A percentile compares a stretch with the other conserved stretches of the same genome.
Conservation (phyloP, 371 early-diverging fungal genomes). For the Mucor sp. region DNA sequence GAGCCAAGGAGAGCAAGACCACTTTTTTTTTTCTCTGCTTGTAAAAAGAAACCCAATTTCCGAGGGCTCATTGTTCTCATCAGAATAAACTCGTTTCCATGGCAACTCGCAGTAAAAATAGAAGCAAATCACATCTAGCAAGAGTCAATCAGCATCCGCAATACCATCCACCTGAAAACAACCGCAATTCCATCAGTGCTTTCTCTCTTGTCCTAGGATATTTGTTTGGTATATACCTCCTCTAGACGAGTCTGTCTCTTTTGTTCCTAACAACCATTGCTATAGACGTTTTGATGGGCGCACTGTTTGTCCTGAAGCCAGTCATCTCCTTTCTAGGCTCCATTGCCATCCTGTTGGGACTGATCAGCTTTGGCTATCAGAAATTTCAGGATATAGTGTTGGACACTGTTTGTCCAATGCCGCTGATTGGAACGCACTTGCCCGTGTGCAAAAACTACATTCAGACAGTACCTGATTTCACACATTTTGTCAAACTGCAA, state of each 20-base stretch:
- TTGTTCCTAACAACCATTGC: not conserved
- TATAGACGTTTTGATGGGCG: conserved; percentile 15
- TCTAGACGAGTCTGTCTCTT: not conserved
- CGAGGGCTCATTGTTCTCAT: not conserved
- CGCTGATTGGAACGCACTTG: conserved; percentile 16
- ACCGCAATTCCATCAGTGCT: not conserved
- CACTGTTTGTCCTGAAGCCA: conserved; percentile 24
- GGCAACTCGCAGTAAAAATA: not conserved
- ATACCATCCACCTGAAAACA: not conserved
- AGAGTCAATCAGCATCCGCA: not conserved
- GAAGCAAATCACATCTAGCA: not conserved
- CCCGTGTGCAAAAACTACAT: conserved; percentile 26
- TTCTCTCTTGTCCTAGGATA: not conserved
- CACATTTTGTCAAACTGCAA: conserved; percentile 45
- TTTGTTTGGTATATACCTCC: not conserved
- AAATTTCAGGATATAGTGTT: conserved; percentile 9
- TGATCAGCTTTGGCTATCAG: conserved; percentile 13
- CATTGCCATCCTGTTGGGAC: conserved; percentile 2
- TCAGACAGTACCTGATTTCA: conserved; percentile 44
- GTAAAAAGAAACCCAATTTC: too few relatives aligned
- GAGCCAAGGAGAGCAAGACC: too few relatives aligned
- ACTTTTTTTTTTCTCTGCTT: too few relatives aligned
- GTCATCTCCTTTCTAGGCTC: conserved; percentile 15
- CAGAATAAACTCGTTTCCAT: not conserved
- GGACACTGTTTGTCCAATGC: conserved; percentile 26